Evolutionary conservation across 2,329 filamentous ascomycete genomes (phyloP).

Genomic region (Hymenoscyphus salicellus): DNA sequence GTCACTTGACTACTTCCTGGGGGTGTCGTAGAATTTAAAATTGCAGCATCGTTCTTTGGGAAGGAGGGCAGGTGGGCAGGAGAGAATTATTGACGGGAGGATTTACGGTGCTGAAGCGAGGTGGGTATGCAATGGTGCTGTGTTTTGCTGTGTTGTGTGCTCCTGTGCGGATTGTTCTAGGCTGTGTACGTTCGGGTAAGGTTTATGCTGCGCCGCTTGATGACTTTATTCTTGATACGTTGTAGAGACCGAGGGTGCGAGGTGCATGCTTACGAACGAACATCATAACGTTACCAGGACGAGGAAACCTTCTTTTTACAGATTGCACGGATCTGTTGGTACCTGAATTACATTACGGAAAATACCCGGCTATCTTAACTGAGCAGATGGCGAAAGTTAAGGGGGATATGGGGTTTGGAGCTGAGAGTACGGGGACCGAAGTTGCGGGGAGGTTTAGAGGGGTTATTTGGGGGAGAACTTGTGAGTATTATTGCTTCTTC

Average conservation of each 20-base stretch:
- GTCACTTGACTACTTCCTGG: too few relatives aligned
- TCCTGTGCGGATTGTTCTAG: too few relatives aligned
- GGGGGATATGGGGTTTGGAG: conserved; percentile 32
- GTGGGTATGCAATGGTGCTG: too few relatives aligned
- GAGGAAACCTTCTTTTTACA: neutral
- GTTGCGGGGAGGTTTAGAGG: conserved; percentile 33
- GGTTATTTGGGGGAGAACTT: conserved; percentile 32
- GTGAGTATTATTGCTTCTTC: conserved; percentile 22
- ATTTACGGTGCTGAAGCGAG: neutral
- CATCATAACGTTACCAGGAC: neutral
- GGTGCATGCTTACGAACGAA: neutral
- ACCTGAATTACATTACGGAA: neutral
- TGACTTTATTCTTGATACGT: too few relatives aligned
- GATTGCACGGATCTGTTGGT: neutral
- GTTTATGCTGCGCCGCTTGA: too few relatives aligned
- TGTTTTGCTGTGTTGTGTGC: too few relatives aligned
- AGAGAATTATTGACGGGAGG: neutral
- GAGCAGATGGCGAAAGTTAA: neutral
- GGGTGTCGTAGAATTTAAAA: neutral
- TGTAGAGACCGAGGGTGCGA: too few relatives aligned
- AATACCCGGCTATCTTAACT: neutral
- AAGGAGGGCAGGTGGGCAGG: neutral
- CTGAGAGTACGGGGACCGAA: conserved; percentile 36
- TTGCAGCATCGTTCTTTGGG: neutral
- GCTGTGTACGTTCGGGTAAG: too few relatives aligned